Evolutionary conservation across 2,329 filamentous ascomycete genomes (phyloP), one percentile per base, ranked within the genome.

Genomic region (Elsinoe ampelina): DNA sequence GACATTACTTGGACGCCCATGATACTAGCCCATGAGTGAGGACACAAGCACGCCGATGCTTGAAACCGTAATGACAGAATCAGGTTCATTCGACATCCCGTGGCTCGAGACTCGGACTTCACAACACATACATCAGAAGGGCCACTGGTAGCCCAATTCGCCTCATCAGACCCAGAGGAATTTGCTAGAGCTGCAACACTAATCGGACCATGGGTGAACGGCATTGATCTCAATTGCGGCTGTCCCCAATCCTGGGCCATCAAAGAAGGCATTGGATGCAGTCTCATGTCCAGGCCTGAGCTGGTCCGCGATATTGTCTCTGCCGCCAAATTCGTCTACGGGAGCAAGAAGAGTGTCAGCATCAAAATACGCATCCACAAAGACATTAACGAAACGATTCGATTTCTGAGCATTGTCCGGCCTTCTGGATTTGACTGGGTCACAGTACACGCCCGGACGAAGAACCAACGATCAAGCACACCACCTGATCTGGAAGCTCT

Each of bases 161-260:
- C 84, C 47, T 77, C 81, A 61, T 84, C 81, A 63, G 76, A 75
- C 3, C 77, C 83, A 5, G 64, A 75, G 2, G 85, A 88, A 66
- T 75, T 87, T 43, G 75, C 80, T 12, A 77, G 83, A 30, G 83
- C 84, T 10, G 78, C 83, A 0, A 74, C 78, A 19, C 76, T 87
- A 48, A 80, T 82, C 2, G 79, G 77, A 0, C 83, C 84, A 1
- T 81, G 73, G 65, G 79, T 81, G 54, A 78, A 78, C 63, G 85
- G 85, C 60, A 77, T 87, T 2, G 83, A 87, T 63, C 73, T 87
- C 39, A 87, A 87, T 71, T 88, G 85, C 67, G 85, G 85, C 10
- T 88, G 85, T 64, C 85, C 85, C 6, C 85, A 88, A 69, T 80
- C 80, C 5, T 87, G 85, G 85, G 84, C 85, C 0, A 85, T 85